Evolutionary conservation across 2,329 filamentous ascomycete species (phyloP), one percentile per base, ranked within the genome.

Genomic region (Colletotrichum brevisporum): DNA sequence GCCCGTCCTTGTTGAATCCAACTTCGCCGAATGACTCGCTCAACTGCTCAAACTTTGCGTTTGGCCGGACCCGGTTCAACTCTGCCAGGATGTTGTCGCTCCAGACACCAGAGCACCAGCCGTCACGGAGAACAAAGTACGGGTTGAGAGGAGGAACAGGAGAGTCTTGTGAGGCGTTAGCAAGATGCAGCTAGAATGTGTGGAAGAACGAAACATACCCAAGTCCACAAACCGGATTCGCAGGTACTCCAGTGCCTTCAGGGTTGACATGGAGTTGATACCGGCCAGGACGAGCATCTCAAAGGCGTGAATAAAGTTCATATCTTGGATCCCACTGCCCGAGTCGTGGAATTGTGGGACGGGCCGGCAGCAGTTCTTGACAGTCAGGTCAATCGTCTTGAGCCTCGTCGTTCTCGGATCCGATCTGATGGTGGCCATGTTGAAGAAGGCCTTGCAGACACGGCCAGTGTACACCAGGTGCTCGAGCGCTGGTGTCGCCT

Each of bases 171-270:
- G 21, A 53, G 76, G 41, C 73, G 75, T 77, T 70, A 77, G 74
- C 47, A 56, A 13, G 24, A 51, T 21, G 45, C 41, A 60, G 10
- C 9, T 10, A 60, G 15, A 18, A 39, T 45, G 36, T n/a, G 16
- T 16, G 36, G 24, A 27, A 54, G 9, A 4, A 31, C 18, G 51
- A 18, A 36, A 78, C 83, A 73, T 83, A 90, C 89, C 85, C 6
- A 94, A 83, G 78, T 94, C 92, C 61, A 94, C 90, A 74, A 92
- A 94, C 63, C 92, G 89, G 74, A 94, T 93, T 66, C 91, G 85
- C 71, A 94, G 78, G 76, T 89, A 89, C 52, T 89, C 82, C 39
- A 94, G 79, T n/a, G 83, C 81, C 60, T 85, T 84, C 55, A 93
- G 85, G 36, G 83, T 84, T 15, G 85, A 84, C 53, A 94, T 79